Percentiles rank a stretch among this genome's conserved stretches.
phyloP scores from a whole-genome alignment of 2,329 filamentous ascomycete genomes.

The Madurella fahalii region DNA sequence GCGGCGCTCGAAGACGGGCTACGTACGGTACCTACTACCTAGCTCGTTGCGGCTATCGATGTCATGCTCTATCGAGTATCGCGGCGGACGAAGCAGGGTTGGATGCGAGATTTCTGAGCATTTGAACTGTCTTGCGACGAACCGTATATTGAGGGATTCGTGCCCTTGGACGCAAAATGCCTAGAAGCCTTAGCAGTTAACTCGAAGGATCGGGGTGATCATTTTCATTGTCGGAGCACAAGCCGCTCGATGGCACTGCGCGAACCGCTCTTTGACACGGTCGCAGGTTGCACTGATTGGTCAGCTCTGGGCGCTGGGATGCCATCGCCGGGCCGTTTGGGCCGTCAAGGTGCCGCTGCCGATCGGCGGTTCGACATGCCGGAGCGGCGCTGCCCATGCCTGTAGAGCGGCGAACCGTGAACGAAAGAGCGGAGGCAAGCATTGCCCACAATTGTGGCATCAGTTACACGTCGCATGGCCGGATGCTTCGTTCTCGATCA shows the following conservation, averaged over 20 bases:
- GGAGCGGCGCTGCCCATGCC: neutral
- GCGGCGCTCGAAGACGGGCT: neutral
- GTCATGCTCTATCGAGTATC: neutral
- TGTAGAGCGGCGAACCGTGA: neutral
- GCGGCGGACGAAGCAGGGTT: neutral
- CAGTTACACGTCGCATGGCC: too few species aligned
- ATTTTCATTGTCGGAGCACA: neutral
- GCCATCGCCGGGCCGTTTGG: conserved; percentile 2
- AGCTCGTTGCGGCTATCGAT: neutral
- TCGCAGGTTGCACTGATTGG: conserved; percentile 20
- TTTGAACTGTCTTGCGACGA: neutral
- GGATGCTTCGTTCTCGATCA: too few species aligned
- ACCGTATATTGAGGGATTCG: neutral
- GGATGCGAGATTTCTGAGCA: neutral
- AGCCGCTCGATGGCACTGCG: neutral
- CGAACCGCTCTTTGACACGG: conserved; percentile 16
- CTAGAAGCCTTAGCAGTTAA: neutral
- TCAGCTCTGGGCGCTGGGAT: neutral
- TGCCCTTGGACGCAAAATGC: neutral
- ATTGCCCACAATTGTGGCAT: too few species aligned
- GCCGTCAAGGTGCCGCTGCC: conserved; percentile 3
- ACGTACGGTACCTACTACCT: neutral
- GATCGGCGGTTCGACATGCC: conserved; percentile 1
- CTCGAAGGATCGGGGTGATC: neutral
- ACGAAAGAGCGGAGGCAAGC: too few species aligned